Percentiles rank a stretch among this genome's conserved stretches.
Evolutionary conservation across 768 basidiomycete species (phyloP).

Genomic region (Termitomyces sp.): DNA sequence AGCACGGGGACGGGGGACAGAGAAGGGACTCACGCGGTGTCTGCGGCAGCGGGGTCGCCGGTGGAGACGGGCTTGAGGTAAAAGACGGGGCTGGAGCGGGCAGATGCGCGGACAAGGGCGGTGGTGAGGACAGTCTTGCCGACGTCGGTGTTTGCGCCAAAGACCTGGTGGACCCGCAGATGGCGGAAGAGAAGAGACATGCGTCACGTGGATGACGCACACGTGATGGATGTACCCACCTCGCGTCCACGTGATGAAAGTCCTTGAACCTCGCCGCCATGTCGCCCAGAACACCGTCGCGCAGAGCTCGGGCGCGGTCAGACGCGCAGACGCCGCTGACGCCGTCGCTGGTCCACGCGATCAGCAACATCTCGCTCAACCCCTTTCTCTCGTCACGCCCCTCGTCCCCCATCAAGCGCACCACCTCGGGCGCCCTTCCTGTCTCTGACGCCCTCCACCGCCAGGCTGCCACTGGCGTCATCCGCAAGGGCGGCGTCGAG

Average conservation of each 20-base stretch:
- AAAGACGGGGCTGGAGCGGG: conserved; percentile 42
- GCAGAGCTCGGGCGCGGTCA: conserved; percentile 39
- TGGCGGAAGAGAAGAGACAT: conserved; percentile 73
- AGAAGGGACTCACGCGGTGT: conserved; percentile 58
- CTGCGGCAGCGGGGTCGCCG: conserved; percentile 73
- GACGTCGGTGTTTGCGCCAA: conserved; percentile 95
- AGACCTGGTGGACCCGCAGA: conserved; percentile 83
- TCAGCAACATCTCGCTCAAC: conserved; percentile 46
- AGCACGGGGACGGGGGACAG: background rate
- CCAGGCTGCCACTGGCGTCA: conserved; percentile 63
- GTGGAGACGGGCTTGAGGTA: conserved; percentile 93
- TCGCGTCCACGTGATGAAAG: background rate
- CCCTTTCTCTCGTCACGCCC: conserved; percentile 61
- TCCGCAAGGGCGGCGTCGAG: conserved; percentile 74
- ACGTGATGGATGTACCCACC: no score
- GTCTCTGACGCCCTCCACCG: conserved; percentile 50
- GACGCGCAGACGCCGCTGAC: conserved; percentile 47
- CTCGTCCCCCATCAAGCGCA: conserved; percentile 61
- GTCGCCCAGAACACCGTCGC: conserved; percentile 42
- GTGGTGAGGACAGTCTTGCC: conserved; percentile 91
- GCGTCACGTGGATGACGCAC: background rate
- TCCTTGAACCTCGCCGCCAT: background rate
- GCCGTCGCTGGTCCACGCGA: conserved; percentile 35
- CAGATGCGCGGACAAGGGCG: conserved; percentile 78
- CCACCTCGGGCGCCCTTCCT: conserved; percentile 39